A percentile compares a stretch with the other conserved stretches of the same genome.
These are phyloP conservation scores for Hemerocallis citrina DNA, from an alignment of 106 monocot species.

Conservation along the genomic window DNA sequence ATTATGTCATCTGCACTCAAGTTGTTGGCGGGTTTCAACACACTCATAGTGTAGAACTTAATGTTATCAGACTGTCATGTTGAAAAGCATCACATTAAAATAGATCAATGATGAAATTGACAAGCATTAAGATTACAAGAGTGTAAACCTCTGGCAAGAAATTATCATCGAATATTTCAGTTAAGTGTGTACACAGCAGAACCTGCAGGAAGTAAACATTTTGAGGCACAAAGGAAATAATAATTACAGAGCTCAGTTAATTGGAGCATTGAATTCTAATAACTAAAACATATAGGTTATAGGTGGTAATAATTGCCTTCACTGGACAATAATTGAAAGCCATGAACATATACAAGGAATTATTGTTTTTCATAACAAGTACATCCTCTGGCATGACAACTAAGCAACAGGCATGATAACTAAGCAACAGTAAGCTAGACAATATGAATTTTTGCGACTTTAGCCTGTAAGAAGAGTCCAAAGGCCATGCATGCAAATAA, in stretches of 20 bases:
- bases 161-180: conserved; percentile 73
- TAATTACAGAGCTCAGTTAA: not conserved
- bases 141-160: conserved; percentile 47
- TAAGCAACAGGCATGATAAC: not conserved
- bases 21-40: conserved; percentile 57
- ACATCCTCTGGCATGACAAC: not conserved
- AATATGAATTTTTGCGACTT: not conserved
- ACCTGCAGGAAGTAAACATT: conserved; percentile 39
- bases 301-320: no score
- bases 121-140: not conserved
- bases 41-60: conserved; percentile 85
- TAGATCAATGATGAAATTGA: not conserved
- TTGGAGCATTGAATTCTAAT: not conserved
- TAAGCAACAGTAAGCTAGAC: not conserved
- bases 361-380: not conserved
- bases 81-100: conserved; percentile 1
- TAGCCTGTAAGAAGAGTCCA: no score
- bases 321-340: no score
- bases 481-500: no score
- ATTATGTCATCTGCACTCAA: conserved; percentile 54
- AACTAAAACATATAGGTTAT: no score
- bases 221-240: not conserved
- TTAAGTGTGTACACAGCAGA: conserved; percentile 86
- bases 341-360: no score
- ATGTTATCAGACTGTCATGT: conserved; percentile 61